phyloP scores from a whole-genome alignment of 176 grass and related monocot genomes.

The Zizania latifolia region DNA sequence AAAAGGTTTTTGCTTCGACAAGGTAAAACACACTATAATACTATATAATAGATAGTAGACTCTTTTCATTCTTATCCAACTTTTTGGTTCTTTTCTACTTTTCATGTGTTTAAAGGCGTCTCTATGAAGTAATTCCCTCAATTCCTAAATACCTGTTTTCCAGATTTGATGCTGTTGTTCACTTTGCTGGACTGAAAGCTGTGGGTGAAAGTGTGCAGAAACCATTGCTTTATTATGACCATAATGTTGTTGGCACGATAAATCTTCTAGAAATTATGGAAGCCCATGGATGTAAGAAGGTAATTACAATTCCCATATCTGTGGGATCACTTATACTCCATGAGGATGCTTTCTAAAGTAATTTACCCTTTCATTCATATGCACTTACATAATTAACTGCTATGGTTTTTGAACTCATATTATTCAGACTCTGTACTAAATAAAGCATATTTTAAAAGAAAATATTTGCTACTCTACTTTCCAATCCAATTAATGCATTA shows the following conservation, averaged over 20 bases:
- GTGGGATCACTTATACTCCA: neutral
- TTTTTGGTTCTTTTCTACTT: neutral
- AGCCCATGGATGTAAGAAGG: constrained; percentile 91
- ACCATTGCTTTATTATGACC: constrained; percentile 89
- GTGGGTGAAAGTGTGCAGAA: constrained; percentile 94
- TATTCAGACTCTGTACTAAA: neutral
- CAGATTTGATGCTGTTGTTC: constrained; percentile 97
- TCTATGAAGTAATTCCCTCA: neutral
- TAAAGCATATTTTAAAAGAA: neutral
- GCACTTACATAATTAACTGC: neutral
- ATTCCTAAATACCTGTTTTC: constrained; percentile 10
- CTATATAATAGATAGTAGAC: neutral
- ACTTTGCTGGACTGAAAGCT: constrained; percentile 92
- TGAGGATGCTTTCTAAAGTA: neutral
- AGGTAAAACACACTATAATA: constrained; percentile 44
- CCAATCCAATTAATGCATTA: neutral
- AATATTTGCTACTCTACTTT: neutral
- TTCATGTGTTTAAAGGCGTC: neutral
- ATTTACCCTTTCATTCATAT: neutral
- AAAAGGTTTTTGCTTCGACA: constrained; percentile 69
- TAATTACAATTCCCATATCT: constrained; percentile 33
- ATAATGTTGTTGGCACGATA: constrained; percentile 78
- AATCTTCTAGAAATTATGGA: constrained; percentile 97
- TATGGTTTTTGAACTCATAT: neutral
- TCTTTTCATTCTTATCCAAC: constrained; percentile 19